phyloP scores from a whole-genome alignment of 805 yeast genomes.

The Lipomyces spencermartinsiae region DNA sequence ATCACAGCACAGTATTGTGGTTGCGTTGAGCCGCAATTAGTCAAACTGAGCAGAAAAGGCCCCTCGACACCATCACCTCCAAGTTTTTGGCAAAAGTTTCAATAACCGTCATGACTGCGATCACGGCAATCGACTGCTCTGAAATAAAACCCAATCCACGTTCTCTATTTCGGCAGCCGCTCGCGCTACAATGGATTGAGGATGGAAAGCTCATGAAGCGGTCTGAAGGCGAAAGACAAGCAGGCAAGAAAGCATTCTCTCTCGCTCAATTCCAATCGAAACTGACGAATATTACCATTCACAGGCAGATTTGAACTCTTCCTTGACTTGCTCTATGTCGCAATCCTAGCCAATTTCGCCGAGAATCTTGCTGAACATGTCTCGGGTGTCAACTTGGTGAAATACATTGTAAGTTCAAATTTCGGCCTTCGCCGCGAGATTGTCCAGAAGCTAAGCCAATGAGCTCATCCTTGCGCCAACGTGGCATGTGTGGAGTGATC shows the following conservation, averaged over 20 bases:
- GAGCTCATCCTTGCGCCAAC: slow-evolving; percentile 57
- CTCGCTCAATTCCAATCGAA: background rate
- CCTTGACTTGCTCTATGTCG: slow-evolving; percentile 68
- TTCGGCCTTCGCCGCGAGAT: background rate
- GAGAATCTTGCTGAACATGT: slow-evolving; percentile 59
- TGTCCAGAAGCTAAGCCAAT: background rate
- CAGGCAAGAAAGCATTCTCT: background rate
- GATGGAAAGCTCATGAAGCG: slow-evolving; percentile 7
- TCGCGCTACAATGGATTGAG: slow-evolving; percentile 16
- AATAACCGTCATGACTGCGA: background rate
- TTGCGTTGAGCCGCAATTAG: too few species aligned
- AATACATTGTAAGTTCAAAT: slow-evolving; percentile 50
- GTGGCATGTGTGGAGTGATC: slow-evolving; percentile 71
- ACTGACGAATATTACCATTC: background rate
- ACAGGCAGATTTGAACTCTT: slow-evolving; percentile 56
- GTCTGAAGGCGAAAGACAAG: slow-evolving; percentile 11
- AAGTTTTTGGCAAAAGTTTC: too few species aligned
- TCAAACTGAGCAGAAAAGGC: too few species aligned
- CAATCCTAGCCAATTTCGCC: slow-evolving; percentile 66
- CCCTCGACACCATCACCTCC: too few species aligned
- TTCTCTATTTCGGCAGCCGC: slow-evolving; percentile 15
- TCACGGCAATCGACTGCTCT: background rate
- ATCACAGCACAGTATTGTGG: too few species aligned
- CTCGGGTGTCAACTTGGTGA: slow-evolving; percentile 54
- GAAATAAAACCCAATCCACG: background rate